Conservation (phyloP, 2,329 filamentous ascomycete genomes). For the Xylaria sp. region DNA sequence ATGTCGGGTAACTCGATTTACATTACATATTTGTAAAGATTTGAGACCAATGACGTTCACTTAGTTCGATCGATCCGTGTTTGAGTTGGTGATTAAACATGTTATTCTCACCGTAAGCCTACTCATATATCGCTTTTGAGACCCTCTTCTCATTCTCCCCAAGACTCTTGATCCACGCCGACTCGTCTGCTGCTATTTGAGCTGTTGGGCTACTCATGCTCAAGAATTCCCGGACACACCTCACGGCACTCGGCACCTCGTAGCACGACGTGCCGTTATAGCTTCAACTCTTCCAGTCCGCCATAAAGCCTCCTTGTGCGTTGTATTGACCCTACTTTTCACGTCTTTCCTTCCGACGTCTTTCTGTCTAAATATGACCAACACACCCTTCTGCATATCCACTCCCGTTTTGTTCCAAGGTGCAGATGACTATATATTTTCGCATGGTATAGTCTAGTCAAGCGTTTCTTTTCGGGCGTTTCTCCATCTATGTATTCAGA, state of each 20-base stretch:
- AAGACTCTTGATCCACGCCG: constrained; percentile 13
- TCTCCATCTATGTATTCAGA: no score
- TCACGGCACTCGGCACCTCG: constrained; percentile 10
- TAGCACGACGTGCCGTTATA: constrained; percentile 44
- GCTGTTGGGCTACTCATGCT: constrained; percentile 23
- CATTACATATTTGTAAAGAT: no score
- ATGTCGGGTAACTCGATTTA: no score
- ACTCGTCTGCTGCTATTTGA: constrained; percentile 35
- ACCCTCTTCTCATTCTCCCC: constrained; percentile 14
- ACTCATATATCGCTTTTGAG: constrained; percentile 38
- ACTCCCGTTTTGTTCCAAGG: no score
- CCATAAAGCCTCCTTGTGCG: constrained; percentile 29
- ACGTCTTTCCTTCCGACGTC: constrained; percentile 15
- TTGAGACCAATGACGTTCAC: no score
- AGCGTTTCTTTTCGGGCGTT: no score
- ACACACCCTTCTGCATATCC: constrained; percentile 36
- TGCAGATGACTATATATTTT: no score
- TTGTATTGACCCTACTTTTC: no score
- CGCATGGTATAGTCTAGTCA: no score
- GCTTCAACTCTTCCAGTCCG: constrained; percentile 42
- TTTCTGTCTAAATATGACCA: constrained; percentile 31
- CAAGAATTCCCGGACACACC: background rate
- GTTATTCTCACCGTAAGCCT: constrained; percentile 40
- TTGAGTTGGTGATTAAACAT: constrained; percentile 30
- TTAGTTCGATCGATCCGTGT: background rate